A percentile compares a stretch with the other conserved stretches of the same genome.
Conservation (phyloP, 768 basidiomycete species). For the Boletus coccyginus region DNA sequence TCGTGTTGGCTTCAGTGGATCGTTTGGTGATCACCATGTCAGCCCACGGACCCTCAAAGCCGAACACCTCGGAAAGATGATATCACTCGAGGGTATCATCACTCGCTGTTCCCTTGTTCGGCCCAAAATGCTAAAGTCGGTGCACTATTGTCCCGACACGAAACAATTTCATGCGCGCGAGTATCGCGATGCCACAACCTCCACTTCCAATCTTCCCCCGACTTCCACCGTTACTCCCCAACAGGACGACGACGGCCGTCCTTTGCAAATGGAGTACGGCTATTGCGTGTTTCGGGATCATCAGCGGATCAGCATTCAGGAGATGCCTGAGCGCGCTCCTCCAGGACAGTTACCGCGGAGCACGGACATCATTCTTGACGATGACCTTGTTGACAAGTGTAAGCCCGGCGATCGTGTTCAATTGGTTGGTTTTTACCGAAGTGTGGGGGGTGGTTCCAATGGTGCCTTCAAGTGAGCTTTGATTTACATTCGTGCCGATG, state of each 20-base stretch:
- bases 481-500: conserved; percentile 9
- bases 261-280: conserved; percentile 90
- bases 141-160: conserved; percentile 93
- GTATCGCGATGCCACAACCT: conserved; percentile 91
- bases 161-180: conserved; percentile 79
- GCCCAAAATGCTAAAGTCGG: conserved; percentile 96
- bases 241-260: conserved; percentile 85
- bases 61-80: conserved; percentile 91
- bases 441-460: conserved; percentile 84
- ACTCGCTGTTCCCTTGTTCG: conserved; percentile 97
- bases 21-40: conserved; percentile 97
- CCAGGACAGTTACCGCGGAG: conserved; percentile 95
- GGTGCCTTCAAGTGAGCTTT: conserved; percentile 87
- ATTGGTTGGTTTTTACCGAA: conserved; percentile 92
- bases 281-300: conserved; percentile 91
- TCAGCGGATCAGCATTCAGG: conserved; percentile 97
- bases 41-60: conserved; percentile 90
- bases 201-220: conserved; percentile 82
- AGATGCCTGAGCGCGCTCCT: conserved; percentile 99
- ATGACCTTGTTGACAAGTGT: conserved; percentile 94
- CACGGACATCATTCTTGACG: conserved; percentile 93
- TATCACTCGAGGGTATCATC: conserved; percentile 96
- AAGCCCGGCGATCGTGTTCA: conserved; percentile 99
- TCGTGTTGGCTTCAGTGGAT: conserved; percentile 89
- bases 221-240: conserved; percentile 86